Base-by-base conservation (phyloP, 148 eudicot genomes). In the Cornus controversa region DNA sequence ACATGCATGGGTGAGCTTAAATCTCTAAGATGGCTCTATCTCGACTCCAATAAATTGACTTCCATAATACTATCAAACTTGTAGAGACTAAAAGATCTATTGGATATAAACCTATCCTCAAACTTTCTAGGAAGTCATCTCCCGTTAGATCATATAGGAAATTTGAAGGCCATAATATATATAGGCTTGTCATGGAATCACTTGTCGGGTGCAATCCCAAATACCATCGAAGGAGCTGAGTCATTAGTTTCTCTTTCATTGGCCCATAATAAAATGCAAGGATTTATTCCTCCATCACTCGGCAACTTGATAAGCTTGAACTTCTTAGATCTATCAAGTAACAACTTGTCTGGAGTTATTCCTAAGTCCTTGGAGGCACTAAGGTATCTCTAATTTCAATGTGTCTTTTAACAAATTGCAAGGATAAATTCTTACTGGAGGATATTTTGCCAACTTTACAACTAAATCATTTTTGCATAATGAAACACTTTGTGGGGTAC, bases 171-270 rank as follows among this genome's bases (percentile, higher is more conserved):
- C 31, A 45, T 45, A 45, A 26, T 67, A 5, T 50, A 47, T 6
- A 36, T 83, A 23, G 76, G 58, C 79, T 83, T 83, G 28, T 83
- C 85, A 4, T 71, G 62, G 72, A 83, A 83, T 72, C 50, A 28
- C 9, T 74, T 83, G n/a, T 60, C 71, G 0, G 85, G 85, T 28
- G 57, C 69, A 29, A 45, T 82, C 40, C 79, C 81, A 66, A 78
- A 79, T 20, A 68, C 74, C 57, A 78, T 82, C 24, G 75, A 29
- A 40, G 72, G 73, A 3, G 67, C 75, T 14, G 75, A 78, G 31
- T 77, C 77, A 50, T 26, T 78, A 20, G 77, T 42, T 79, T 62
- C 20, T 18, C 75, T 82, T 7, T 78, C 85, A 10, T 70, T 82
- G 29, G 75, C 79, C 1, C 76, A 78, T 14, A 78, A 82, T 47